Base-by-base conservation (phyloP, 805 yeast genomes). In the Sungouiozyma intestinalis region DNA sequence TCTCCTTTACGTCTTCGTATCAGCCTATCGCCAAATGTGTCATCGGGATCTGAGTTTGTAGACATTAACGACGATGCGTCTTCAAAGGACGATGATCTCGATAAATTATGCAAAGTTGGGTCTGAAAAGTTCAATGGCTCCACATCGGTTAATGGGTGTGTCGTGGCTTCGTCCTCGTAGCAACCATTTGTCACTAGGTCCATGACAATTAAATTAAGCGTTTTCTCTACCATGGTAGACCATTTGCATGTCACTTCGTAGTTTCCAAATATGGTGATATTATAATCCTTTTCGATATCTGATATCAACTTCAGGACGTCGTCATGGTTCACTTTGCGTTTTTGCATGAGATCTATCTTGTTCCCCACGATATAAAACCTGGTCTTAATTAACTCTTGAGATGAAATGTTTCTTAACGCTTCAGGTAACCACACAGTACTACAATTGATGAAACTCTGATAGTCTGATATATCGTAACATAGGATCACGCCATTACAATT, bases 231-330 rank as follows among this genome's bases (percentile, higher is more conserved):
- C 3, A 64, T 56, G 35, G 55, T 55, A 4, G 63, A 57, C 57
- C 67, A 65, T 49, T 65, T 68, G 20, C 74, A 73, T 46, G 71
- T 69, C 15, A 71, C 72, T 52, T 70, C 75, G 47, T 67, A 71
- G 36, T 66, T 65, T 1, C 71, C 72, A 20, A 63, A 58, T 33
- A 71, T 63, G 16, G 51, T 55, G 18, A 68, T 51, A 9, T 54
- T 51, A 36, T 58, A 64, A 13, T 53, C 49, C 15, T 50, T 43
- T 41, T 66, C 63, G 13, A 61, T 51, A 37, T 48, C 52, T n/a
- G 48, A 45, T 17, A 68, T 51, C 35, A 62, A 53, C 16, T 51
- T 47, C 39, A 65, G 49, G 3, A 71, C 63, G 43, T 69, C 67
- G 16, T 66, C 66, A 39, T 64, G 66, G 3, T 57, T 54, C 14